Evolutionary conservation across 495 filamentous ascomycete species (phyloP), one percentile per base, ranked within the genome.

Genomic region (Aspergillus nidulans): DNA sequence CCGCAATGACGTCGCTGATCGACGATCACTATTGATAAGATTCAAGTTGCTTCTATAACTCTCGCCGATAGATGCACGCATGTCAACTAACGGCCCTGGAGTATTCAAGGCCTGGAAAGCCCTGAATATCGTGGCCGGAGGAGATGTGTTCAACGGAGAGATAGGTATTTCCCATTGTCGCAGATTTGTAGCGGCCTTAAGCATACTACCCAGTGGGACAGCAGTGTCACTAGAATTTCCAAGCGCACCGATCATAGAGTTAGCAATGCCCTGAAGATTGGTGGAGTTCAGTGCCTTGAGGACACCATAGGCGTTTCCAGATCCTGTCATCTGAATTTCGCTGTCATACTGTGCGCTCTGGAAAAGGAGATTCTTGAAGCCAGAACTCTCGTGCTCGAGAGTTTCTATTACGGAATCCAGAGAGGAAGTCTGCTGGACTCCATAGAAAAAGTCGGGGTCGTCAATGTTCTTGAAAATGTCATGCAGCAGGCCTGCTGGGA

Each of bases 361-460:
- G 59, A 96, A 95, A 15, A 92, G 82, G 36, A 98, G 81, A 51
- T 88, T 92, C 63, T 95, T 96, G 58, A 85, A 77, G 0, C 92
- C 92, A 57, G 94, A 85, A 41, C 84, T 80, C 71, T 98, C 95
- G 63, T 96, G 92, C 60, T 96, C 91, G n/a, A 97, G 78, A 24
- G 85, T 84, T 23, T 87, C 82, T 59, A 96, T 77, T 7, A 97
- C 85, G 0, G 86, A 87, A 15, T 78, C 74, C 38, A 98, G 71
- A 43, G 83, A 88, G 10, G 90, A 81, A 20, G 79, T 81, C 66
- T 95, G 88, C 44, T 87, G 80, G 19, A 97, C 85, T n/a, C 94
- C 94, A 62, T 98, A 97, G 66, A 92, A 97, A 16, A 92, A 84
- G 65, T 98, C 94, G 13, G 91, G 92, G 65, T 98, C 94, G 68